Conservation (phyloP, 257 asterid species). For the Penstemon davidsonii region DNA sequence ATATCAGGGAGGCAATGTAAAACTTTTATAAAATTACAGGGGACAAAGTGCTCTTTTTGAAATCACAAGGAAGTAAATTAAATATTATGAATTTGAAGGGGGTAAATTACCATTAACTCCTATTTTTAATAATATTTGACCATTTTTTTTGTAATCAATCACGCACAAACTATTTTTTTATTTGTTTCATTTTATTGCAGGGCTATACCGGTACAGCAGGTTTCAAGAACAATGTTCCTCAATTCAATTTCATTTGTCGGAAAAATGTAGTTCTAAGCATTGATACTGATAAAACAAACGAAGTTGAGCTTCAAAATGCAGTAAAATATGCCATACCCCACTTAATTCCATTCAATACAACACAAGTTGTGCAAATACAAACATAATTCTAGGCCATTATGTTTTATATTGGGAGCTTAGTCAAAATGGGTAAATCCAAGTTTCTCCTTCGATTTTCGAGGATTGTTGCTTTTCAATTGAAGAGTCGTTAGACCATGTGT, state of each 20-base stretch:
- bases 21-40: no score
- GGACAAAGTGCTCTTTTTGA: no score
- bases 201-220: slow-evolving; percentile 85
- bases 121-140: no score
- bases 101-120: no score
- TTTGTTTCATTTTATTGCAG: slow-evolving; percentile 30
- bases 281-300: slow-evolving; percentile 85
- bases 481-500: slow-evolving; percentile 79
- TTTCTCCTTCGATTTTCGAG: slow-evolving; percentile 80
- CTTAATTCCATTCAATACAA: slow-evolving; percentile 65
- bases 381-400: slow-evolving; percentile 72
- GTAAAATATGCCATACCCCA: slow-evolving; percentile 65
- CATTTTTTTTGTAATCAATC: no score
- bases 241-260: slow-evolving; percentile 86
- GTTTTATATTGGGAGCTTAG: slow-evolving; percentile 82
- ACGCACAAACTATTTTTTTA: not conserved
- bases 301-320: slow-evolving; percentile 86
- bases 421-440: slow-evolving; percentile 43
- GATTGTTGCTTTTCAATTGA: slow-evolving; percentile 82
- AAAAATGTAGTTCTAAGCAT: slow-evolving; percentile 86
- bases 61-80: slow-evolving; percentile 38
- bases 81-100: not conserved
- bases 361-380: slow-evolving; percentile 79
- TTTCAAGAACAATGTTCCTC: slow-evolving; percentile 90
- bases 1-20: slow-evolving; percentile 42